Conservation (phyloP, 2,329 filamentous ascomycete species). For the Penicillium corylophilum region DNA sequence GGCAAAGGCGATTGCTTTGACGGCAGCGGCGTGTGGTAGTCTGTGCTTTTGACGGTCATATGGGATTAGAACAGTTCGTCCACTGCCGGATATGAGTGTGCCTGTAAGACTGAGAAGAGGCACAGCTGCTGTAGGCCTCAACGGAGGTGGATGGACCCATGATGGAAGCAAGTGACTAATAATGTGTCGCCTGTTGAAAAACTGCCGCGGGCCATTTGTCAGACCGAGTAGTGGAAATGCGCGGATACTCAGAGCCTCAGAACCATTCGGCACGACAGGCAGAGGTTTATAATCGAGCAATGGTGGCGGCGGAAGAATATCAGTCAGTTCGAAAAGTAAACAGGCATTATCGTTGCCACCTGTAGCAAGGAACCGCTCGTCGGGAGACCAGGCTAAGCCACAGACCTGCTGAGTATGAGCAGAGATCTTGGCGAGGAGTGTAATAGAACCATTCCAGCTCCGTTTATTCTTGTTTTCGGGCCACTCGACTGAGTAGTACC, state of each 20-base stretch:
- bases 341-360: conserved; percentile 93
- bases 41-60: conserved; percentile 64
- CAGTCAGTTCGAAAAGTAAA: conserved; percentile 71
- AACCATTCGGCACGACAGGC: conserved; percentile 4
- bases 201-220: conserved; percentile 18
- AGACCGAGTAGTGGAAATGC: conserved; percentile 24
- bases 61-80: conserved; percentile 51
- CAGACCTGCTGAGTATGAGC: conserved; percentile 89
- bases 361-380: conserved; percentile 75
- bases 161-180: conserved; percentile 28
- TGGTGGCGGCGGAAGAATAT: conserved; percentile 45
- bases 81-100: conserved; percentile 30
- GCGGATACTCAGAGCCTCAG: conserved; percentile 12
- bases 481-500: conserved; percentile 92
- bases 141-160: conserved; percentile 22
- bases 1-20: conserved; percentile 96
- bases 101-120: conserved; percentile 27
- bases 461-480: conserved; percentile 56
- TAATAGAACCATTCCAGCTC: conserved; percentile 76
- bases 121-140: conserved; percentile 16
- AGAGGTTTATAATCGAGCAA: conserved; percentile 8
- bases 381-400: conserved; percentile 80
- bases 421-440: conserved; percentile 70
- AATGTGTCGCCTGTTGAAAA: conserved; percentile 24
- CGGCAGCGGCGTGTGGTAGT: conserved; percentile 79